Conservation (phyloP, 805 yeast genomes). For the Candida verbasci region DNA sequence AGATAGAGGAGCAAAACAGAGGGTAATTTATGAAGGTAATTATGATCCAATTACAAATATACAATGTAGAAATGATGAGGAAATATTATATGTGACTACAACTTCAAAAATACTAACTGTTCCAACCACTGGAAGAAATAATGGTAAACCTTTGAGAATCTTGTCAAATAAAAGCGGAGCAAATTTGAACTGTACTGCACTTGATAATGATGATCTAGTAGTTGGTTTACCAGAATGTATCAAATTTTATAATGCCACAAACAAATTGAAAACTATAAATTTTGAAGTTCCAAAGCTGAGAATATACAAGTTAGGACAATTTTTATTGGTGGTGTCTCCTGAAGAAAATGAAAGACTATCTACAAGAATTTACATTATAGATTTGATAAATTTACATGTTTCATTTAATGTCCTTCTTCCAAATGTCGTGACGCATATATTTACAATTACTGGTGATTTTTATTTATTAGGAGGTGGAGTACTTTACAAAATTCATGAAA, state of each 20-base stretch:
- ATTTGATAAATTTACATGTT: constrained; percentile 62
- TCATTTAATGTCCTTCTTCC: constrained; percentile 69
- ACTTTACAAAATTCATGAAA: constrained; percentile 63
- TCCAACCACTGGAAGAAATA: constrained; percentile 73
- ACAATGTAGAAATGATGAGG: constrained; percentile 44
- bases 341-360: constrained; percentile 34
- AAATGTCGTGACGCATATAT: constrained; percentile 51
- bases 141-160: constrained; percentile 52
- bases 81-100: constrained; percentile 64
- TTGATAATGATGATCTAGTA: constrained; percentile 47
- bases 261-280: constrained; percentile 50
- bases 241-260: constrained; percentile 54
- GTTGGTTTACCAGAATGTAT: constrained; percentile 65
- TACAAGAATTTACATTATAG: constrained; percentile 62
- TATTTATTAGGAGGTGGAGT: constrained; percentile 72
- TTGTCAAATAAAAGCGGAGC: constrained; percentile 47
- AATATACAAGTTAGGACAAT: constrained; percentile 39
- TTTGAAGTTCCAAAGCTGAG: constrained; percentile 55
- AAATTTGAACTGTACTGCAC: constrained; percentile 45
- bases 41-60: constrained; percentile 80
- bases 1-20: constrained; percentile 87
- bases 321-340: constrained; percentile 58
- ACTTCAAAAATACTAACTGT: constrained; percentile 68
- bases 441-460: constrained; percentile 53
- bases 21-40: constrained; percentile 63